A percentile compares a stretch with the other conserved stretches of the same genome.
These are phyloP conservation scores for Cordyceps javanica DNA, from an alignment of 2,329 filamentous ascomycete genomes.

Conservation along the genomic window DNA sequence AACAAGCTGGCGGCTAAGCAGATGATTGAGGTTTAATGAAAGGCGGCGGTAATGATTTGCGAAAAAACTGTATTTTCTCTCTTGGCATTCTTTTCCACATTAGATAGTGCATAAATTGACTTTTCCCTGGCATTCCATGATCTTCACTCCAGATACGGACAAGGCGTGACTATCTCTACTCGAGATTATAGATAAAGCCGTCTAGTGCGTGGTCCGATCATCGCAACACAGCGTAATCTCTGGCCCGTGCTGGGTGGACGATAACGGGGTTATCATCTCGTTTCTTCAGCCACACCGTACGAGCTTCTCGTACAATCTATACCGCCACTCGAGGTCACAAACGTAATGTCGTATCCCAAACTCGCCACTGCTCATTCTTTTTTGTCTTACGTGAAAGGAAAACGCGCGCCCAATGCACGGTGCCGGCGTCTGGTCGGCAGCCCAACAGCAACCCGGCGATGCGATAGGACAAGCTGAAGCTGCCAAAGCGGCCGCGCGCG, in stretches of 20 bases:
- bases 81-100: neutral
- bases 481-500: neutral
- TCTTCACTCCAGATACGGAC: neutral
- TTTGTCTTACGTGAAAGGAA: neutral
- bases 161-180: neutral
- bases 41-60: neutral
- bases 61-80: neutral
- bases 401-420: neutral
- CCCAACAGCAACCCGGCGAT: neutral
- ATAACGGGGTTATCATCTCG: neutral
- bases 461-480: neutral
- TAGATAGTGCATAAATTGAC: neutral
- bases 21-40: conserved; percentile 21
- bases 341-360: neutral
- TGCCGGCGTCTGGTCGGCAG: neutral
- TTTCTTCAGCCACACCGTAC: neutral
- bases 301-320: neutral
- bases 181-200: neutral
- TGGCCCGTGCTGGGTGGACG: neutral
- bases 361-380: neutral
- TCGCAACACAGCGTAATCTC: neutral
- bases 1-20: conserved; percentile 14
- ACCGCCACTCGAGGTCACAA: neutral
- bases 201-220: neutral
- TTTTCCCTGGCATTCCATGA: neutral